Base-by-base conservation (phyloP, 202 grass and related monocot genomes). In the Bolboschoenoplectus hybrid region DNA sequence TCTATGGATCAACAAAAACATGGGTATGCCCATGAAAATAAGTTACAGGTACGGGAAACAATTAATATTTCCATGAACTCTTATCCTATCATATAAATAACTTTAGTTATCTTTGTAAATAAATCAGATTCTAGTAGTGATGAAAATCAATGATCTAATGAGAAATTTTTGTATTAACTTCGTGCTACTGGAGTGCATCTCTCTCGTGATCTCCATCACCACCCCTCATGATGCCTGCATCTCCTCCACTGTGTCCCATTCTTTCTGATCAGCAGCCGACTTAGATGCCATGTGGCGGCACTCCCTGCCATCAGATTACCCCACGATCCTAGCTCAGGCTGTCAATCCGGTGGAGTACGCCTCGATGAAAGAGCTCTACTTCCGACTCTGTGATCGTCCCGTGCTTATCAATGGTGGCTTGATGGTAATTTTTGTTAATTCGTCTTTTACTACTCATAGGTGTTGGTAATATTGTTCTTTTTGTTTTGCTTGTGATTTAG, bases 291-390 rank as follows among this genome's bases (percentile, higher is more conserved):
- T 91, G 34, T 98, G 96, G 96, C 26, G 70, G 0, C 40, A 86
- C 0, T 96, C 96, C 85, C 86, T 96, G 16, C 96, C 93, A 51
- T 58, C 45, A 1, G 97, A 96, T 80, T 83, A 49, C 70, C 61
- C 40, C 14, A 63, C 89, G 56, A 85, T 94, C 14, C 88, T 96
- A 9, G 74, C 87, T 60, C 72, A 82, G 51, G 90, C 93, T 66
- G 86, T 80, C 58, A 72, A 82, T 11, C 87, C 47, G 0, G 61
- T 66, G 7, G 58, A 83, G 16, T 87, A 63, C 34, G 9, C 7
- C 10, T 91, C 90, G 6, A 92, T 88, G 88, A 92, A 92, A 74
- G 92, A 90, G 2, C 92, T 96, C 70, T 99, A 91, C 90, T 82
- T 90, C 7, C 85, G 86, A 6, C 92, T 98, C 80, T 96, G 90